These are phyloP conservation scores for Talaromyces sp. DNA, from an alignment of 2,329 filamentous ascomycete genomes.

Conservation along the genomic window DNA sequence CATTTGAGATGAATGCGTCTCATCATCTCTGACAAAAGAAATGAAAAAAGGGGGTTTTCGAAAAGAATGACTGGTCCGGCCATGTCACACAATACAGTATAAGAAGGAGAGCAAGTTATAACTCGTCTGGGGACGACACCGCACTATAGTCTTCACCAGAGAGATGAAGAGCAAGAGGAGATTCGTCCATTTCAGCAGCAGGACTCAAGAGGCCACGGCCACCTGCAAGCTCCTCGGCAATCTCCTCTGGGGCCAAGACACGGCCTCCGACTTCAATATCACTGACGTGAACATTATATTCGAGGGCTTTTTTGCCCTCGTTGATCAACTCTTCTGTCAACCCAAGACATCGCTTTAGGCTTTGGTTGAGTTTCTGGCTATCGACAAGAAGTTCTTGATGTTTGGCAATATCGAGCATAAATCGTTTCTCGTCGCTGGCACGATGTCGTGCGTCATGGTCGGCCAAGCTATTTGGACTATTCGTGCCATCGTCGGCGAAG, in stretches of 20 bases:
- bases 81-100: slow-evolving; percentile 50
- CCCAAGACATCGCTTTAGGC: slow-evolving; percentile 78
- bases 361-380: slow-evolving; percentile 83
- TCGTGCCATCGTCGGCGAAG: slow-evolving; percentile 27
- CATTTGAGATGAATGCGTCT: not conserved
- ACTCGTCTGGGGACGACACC: slow-evolving; percentile 38
- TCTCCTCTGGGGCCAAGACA: slow-evolving; percentile 66
- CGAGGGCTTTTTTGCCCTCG: slow-evolving; percentile 80
- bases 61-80: slow-evolving; percentile 4
- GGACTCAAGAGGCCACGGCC: slow-evolving; percentile 30
- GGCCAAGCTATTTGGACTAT: slow-evolving; percentile 28
- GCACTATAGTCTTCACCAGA: not conserved
- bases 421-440: slow-evolving; percentile 71
- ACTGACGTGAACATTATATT: slow-evolving; percentile 70
- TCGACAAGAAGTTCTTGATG: slow-evolving; percentile 82
- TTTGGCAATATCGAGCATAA: slow-evolving; percentile 79
- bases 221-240: slow-evolving; percentile 20
- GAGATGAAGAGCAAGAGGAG: not conserved
- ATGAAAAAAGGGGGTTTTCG: not conserved
- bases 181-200: slow-evolving; percentile 14
- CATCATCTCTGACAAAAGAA: not conserved
- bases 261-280: slow-evolving; percentile 79
- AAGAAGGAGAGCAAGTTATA: slow-evolving; percentile 85
- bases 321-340: slow-evolving; percentile 89
- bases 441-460: slow-evolving; percentile 48